Evolutionary conservation across 495 filamentous ascomycete genomes (phyloP), one percentile per base, ranked within the genome.

Genomic region (Aspergillus bertholletiae): DNA sequence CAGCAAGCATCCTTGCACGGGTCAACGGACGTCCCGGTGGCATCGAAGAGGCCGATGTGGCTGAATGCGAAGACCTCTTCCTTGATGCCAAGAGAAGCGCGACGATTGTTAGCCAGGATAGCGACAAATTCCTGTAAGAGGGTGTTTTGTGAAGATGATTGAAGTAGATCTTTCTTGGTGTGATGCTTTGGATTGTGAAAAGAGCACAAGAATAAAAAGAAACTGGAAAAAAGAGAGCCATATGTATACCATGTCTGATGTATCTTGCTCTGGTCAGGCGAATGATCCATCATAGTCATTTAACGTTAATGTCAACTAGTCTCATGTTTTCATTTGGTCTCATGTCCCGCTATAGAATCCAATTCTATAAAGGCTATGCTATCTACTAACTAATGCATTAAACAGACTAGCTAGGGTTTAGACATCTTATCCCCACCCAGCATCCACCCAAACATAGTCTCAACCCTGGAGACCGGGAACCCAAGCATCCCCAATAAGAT

Each of bases 1-100:
- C 94, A 2, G 88, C 94, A 18, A 84, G 79, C 56, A 84, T 90
- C 37, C 69, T 89, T 48, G 83, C 85, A 34, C 78, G 80, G 40
- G 82, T 88, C 62, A 88, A 87, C 62, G 87, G 88, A 49, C 84
- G 82, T 50, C 81, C 75, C 43, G 68, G 66, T 37, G 84, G 88
- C 51, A 91, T 97, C 51, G 88, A 90, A 56, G 78, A 90, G 20
- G 78, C 84, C 54, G 92, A 96, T 71, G 85, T 97, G 49, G 81
- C 77, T n/a, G 92, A 97, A 71, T 92, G 88, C 69, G 87, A 90
- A 71, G 88, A 88, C 59, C 74, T 97, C 39, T 97, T 97, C 75
- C 81, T 95, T 57, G 92, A 97, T 71, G 89, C 91, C 13, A 84
- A 87, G 61, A 82, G 91, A 54, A 96, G 91, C 69, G 90, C 92